Evolutionary conservation across 2,329 filamentous ascomycete genomes (phyloP), one percentile per base, ranked within the genome.

Genomic region (Exserohilum rostratum): DNA sequence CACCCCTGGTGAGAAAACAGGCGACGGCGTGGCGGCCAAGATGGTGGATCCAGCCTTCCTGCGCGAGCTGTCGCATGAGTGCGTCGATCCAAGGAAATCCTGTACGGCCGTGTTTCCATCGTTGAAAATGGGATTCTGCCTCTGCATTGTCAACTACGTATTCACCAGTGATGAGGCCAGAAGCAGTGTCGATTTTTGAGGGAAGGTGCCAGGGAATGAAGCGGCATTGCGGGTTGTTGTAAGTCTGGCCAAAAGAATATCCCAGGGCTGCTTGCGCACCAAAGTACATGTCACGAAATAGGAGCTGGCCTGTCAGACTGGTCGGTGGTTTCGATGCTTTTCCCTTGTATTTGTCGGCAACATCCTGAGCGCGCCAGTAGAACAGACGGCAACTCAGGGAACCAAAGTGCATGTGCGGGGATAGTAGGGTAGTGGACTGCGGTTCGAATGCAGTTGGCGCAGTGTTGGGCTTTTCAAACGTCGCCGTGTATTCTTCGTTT

Each of bases 281-380:
- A 64, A 93, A 92, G 73, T 92, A 93, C 90, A 93, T 93, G 69
- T 93, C 90, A 13, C 90, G 82, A 71, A 93, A 93, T 10, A 91
- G 78, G 1, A 93, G 75, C 64, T 93, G 90, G 2, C 90, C 90
- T 0, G 83, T 86, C 13, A 93, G 73, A 57, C 85, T 89, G n/a
- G 85, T 85, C 0, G 90, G 90, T 0, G 87, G 85, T 2, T 76
- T 62, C 0, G 81, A 81, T 2, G 77, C 75, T 22, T 79, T 87
- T 2, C 83, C 83, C 30, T 83, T 82, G 64, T 85, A 85, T 10
- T 78, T 76, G 4, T 83, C 76, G 2, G 90, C 80, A 1, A 88
- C 80, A 22, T 87, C 85, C 66, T 87, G 82, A 0, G 86, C 85
- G 20, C 84, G 82, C 85, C 89, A 90, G 75, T 90, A 93, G 72